These are phyloP conservation scores for Cymbidium sinense DNA, from an alignment of 106 monocot genomes.

Conservation along the genomic window DNA sequence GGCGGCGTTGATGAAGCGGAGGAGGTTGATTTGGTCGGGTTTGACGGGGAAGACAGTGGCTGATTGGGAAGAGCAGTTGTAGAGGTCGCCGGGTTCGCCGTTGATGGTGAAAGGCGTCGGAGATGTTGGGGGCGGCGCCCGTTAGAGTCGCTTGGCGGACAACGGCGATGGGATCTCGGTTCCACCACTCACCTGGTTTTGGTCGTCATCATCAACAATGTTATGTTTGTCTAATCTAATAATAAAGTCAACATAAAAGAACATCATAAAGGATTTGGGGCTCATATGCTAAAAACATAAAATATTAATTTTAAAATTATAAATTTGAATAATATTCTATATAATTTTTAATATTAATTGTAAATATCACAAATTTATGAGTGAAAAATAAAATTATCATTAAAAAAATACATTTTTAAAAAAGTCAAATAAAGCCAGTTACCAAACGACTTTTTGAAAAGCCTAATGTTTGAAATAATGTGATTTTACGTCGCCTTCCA, in stretches of 20 bases:
- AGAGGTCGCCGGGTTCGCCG: constrained; percentile 59
- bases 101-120: constrained; percentile 63
- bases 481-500: not conserved
- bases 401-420: too few relatives aligned
- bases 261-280: not conserved
- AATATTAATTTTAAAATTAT: too few relatives aligned
- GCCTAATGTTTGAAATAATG: not conserved
- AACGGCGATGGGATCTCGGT: constrained; percentile 37
- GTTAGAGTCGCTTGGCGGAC: constrained; percentile 23
- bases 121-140: constrained; percentile 41
- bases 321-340: not conserved
- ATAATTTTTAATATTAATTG: not conserved
- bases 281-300: too few relatives aligned
- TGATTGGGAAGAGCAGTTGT: constrained; percentile 42
- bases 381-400: not conserved
- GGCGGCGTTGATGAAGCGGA: constrained; percentile 56
- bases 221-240: not conserved
- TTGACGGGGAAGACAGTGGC: constrained; percentile 16
- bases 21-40: constrained; percentile 30
- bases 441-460: not conserved
- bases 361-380: not conserved
- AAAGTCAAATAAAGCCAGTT: not conserved
- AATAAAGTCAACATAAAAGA: not conserved
- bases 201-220: not conserved
- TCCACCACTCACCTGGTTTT: constrained; percentile 54